A percentile compares a stretch with the other conserved stretches of the same genome.
Evolutionary conservation across 495 filamentous ascomycete species (phyloP).

Genomic region (Podospora bellae-mahoneyi): DNA sequence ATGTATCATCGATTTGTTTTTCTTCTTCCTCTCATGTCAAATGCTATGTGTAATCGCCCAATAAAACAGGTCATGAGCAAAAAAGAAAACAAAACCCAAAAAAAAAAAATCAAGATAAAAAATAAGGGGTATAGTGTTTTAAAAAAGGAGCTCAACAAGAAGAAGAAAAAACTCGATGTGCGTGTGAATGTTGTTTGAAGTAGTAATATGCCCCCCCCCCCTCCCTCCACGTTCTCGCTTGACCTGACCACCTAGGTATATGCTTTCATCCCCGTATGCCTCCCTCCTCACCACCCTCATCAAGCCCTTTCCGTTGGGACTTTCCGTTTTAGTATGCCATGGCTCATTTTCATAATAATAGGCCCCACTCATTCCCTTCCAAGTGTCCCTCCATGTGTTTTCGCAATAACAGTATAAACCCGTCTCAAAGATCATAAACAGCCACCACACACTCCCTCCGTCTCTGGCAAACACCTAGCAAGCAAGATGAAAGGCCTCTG

Average conservation of each 20-base stretch:
- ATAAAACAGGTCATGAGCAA: background rate
- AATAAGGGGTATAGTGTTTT: constrained; percentile 1
- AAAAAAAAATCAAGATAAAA: background rate
- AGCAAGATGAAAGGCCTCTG: background rate
- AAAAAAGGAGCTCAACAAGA: background rate
- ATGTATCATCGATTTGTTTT: too few species aligned
- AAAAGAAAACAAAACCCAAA: background rate
- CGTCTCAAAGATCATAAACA: background rate
- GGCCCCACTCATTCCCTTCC: background rate
- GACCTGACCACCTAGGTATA: background rate
- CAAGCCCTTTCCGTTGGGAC: too few species aligned
- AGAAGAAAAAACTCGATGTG: background rate
- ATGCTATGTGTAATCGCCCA: background rate
- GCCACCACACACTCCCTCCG: background rate
- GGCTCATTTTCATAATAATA: background rate
- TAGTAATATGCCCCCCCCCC: too few species aligned
- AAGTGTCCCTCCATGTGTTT: background rate
- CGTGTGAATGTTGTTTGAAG: background rate
- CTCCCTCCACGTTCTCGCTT: background rate
- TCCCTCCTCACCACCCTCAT: too few species aligned
- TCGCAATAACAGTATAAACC: background rate
- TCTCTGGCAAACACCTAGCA: too few species aligned
- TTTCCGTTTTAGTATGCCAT: background rate
- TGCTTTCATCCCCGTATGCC: background rate
- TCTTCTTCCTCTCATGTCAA: too few species aligned